Conservation (phyloP, 225 moss, liverwort and hornwort species). For the Physcomitrellopsis africana region DNA sequence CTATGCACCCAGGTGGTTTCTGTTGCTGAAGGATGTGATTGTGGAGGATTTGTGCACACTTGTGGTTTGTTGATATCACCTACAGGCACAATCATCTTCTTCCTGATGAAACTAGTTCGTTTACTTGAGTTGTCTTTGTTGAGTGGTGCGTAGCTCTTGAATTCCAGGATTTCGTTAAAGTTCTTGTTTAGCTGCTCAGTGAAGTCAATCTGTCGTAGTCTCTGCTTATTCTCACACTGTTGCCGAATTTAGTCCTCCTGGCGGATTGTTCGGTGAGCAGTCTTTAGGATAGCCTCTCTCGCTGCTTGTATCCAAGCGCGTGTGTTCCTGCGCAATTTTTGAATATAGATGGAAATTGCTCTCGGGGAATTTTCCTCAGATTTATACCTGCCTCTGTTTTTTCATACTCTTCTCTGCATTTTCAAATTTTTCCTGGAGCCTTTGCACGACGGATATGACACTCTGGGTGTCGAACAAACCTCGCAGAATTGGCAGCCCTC, state of each 20-base stretch:
- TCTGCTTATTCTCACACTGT: neutral
- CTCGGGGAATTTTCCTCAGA: neutral
- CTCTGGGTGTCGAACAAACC: neutral
- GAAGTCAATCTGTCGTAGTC: neutral
- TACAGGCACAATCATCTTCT: neutral
- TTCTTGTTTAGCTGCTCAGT: conserved; percentile 1
- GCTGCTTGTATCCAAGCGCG: neutral
- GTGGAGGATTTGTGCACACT: neutral
- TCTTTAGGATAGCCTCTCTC: neutral
- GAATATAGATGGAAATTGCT: neutral
- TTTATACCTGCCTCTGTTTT: neutral
- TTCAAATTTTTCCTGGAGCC: neutral
- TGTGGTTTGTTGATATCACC: neutral
- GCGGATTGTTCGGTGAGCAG: neutral
- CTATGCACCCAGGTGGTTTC: conserved; percentile 18
- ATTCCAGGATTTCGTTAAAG: neutral
- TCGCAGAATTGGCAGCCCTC: neutral
- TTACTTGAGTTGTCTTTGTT: neutral
- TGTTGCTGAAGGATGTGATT: conserved; percentile 8
- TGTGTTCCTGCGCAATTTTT: neutral
- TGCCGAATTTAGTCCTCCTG: neutral
- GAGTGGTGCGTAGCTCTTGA: neutral
- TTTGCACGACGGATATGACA: neutral
- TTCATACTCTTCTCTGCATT: neutral
- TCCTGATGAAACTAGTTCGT: neutral